Conservation (phyloP, 306 rosid genomes). For the Citrullus mucosospermus region DNA sequence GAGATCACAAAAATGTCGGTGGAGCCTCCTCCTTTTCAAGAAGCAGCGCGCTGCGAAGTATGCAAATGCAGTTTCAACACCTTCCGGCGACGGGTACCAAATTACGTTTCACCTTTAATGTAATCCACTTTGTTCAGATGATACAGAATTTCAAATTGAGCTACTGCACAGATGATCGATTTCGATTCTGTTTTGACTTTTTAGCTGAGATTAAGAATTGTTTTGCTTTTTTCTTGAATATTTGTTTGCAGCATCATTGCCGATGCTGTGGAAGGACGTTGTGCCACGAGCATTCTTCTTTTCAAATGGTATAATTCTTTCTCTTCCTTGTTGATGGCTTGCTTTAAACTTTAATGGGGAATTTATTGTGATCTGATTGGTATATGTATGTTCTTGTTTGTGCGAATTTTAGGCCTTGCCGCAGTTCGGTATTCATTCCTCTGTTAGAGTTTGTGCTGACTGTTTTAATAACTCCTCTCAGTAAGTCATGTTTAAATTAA, state of each 20-base stretch:
- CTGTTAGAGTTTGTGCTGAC: conserved; percentile 80
- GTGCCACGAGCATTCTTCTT: conserved; percentile 80
- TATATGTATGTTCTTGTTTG: background rate
- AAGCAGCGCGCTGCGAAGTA: conserved; percentile 83
- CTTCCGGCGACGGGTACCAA: conserved; percentile 79
- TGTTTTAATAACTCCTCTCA: conserved; percentile 58
- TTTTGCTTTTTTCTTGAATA: background rate
- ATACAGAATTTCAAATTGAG: background rate
- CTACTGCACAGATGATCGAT: background rate
- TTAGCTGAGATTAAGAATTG: background rate
- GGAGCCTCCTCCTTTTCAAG: conserved; percentile 87
- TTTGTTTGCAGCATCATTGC: conserved; percentile 80
- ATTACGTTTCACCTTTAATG: background rate
- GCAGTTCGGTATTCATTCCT: conserved; percentile 62
- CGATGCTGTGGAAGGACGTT: conserved; percentile 87
- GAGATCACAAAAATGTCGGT: conserved; percentile 23
- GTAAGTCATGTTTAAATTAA: conserved; percentile 22
- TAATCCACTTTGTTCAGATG: background rate
- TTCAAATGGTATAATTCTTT: conserved; percentile 44
- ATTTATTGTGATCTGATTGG: background rate
- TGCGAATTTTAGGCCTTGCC: conserved; percentile 55
- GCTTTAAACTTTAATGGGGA: background rate
- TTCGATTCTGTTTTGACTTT: conserved; percentile 1
- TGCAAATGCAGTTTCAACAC: conserved; percentile 95
- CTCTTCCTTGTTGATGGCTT: background rate